These are phyloP conservation scores for Cyclotella atomus DNA, from an alignment of 108 stramenopile species.

Conservation along the genomic window DNA sequence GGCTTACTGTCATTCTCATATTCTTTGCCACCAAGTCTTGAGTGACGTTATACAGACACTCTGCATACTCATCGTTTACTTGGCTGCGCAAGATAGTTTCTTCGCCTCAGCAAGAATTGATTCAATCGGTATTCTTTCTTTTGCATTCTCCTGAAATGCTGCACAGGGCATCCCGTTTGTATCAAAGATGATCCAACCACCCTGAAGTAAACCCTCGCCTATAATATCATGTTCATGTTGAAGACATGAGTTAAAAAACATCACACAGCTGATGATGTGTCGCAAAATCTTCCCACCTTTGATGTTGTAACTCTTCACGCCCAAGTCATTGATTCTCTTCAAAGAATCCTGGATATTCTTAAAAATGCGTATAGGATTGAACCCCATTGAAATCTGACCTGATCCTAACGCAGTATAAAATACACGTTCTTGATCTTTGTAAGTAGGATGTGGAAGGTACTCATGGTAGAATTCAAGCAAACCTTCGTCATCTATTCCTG, in stretches of 20 bases:
- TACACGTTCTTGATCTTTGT: slow-evolving; percentile 56
- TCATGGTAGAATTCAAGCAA: slow-evolving; percentile 61
- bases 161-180: slow-evolving; percentile 23
- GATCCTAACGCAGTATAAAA: slow-evolving; percentile 78
- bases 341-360: slow-evolving; percentile 35
- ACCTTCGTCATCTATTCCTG: slow-evolving; percentile 80
- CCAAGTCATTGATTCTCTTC: slow-evolving; percentile 35
- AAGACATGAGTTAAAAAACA: background rate
- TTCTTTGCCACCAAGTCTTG: background rate
- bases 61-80: background rate
- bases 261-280: background rate
- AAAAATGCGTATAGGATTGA: slow-evolving; percentile 39
- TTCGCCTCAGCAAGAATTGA: slow-evolving; percentile 25
- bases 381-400: slow-evolving; percentile 45
- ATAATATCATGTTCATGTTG: too few relatives aligned
- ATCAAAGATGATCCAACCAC: slow-evolving; percentile 53
- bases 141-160: slow-evolving; percentile 54
- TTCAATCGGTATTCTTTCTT: slow-evolving; percentile 42
- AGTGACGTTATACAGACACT: too few relatives aligned
- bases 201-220: slow-evolving; percentile 61
- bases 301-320: slow-evolving; percentile 40
- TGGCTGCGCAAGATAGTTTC: slow-evolving; percentile 5
- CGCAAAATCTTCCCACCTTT: slow-evolving; percentile 38
- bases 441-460: slow-evolving; percentile 73
- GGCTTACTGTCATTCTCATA: slow-evolving; percentile 11